phyloP scores from a whole-genome alignment of 768 basidiomycete species.

The Tylopilus sp. region DNA sequence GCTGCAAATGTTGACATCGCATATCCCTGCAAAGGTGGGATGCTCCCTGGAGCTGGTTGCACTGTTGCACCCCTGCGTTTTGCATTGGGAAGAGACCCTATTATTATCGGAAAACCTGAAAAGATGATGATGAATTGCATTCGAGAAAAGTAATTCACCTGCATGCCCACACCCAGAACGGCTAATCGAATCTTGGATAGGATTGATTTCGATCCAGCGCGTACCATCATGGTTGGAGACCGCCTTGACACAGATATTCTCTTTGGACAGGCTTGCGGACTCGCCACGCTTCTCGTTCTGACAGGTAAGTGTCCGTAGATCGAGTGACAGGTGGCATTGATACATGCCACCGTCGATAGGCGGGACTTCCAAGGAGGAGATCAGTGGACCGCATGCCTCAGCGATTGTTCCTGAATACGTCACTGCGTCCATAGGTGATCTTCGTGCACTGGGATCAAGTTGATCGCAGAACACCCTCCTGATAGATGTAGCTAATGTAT shows the following conservation, averaged over 20 bases:
- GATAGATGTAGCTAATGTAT: slow-evolving; percentile 2
- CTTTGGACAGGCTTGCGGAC: slow-evolving; percentile 84
- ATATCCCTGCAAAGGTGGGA: slow-evolving; percentile 67
- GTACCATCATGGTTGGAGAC: slow-evolving; percentile 95
- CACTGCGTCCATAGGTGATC: slow-evolving; percentile 77
- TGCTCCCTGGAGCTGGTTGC: slow-evolving; percentile 84
- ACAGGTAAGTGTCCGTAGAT: slow-evolving; percentile 53
- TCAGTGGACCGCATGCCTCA: slow-evolving; percentile 68
- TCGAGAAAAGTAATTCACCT: slow-evolving; percentile 57
- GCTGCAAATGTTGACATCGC: slow-evolving; percentile 93
- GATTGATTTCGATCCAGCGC: slow-evolving; percentile 78
- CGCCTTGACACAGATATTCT: slow-evolving; percentile 93
- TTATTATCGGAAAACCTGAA: slow-evolving; percentile 88
- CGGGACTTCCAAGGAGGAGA: slow-evolving; percentile 70
- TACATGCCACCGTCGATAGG: slow-evolving; percentile 45
- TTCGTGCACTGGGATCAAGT: slow-evolving; percentile 39
- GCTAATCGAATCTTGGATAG: slow-evolving; percentile 39
- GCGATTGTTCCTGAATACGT: slow-evolving; percentile 78
- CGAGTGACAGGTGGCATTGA: not conserved
- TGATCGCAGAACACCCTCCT: slow-evolving; percentile 10
- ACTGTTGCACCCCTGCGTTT: slow-evolving; percentile 79
- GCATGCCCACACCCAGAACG: not conserved
- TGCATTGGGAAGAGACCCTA: slow-evolving; percentile 65
- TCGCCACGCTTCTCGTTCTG: slow-evolving; percentile 85
- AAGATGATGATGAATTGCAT: slow-evolving; percentile 92